phyloP scores from a whole-genome alignment of 805 yeast genomes.

The Limtongia smithiae region DNA sequence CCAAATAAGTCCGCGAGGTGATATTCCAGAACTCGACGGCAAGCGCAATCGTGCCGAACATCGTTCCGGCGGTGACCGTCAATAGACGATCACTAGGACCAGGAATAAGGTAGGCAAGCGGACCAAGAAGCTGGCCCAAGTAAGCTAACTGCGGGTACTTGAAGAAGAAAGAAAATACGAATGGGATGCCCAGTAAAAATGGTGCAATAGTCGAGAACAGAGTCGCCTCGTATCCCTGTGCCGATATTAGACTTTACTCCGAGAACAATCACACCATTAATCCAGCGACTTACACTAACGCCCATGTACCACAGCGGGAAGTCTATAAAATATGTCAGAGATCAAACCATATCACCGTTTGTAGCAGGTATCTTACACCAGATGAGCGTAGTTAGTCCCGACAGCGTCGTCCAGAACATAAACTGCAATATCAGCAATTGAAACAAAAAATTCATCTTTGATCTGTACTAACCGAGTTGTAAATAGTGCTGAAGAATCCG shows the following conservation, averaged over 20 bases:
- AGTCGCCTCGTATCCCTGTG: conserved; percentile 81
- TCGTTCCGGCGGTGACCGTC: conserved; percentile 61
- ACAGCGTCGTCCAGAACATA: conserved; percentile 78
- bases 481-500: conserved; percentile 36
- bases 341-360: background rate
- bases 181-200: conserved; percentile 48
- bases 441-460: too few relatives aligned
- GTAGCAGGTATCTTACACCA: conserved; percentile 54
- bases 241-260: background rate
- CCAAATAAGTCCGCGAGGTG: conserved; percentile 35
- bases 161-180: conserved; percentile 42
- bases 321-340: conserved; percentile 38
- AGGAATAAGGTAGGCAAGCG: conserved; percentile 68
- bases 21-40: conserved; percentile 37
- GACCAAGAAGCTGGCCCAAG: conserved; percentile 55
- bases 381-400: conserved; percentile 78
- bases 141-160: conserved; percentile 54
- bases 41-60: conserved; percentile 58
- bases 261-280: background rate
- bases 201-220: conserved; percentile 60
- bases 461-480: conserved; percentile 42
- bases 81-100: conserved; percentile 70
- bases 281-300: conserved; percentile 41
- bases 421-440: conserved; percentile 42
- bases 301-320: conserved; percentile 99